These are phyloP conservation scores for Leccinellum rugosiceps DNA, from an alignment of 768 basidiomycete species.

Conservation along the genomic window DNA sequence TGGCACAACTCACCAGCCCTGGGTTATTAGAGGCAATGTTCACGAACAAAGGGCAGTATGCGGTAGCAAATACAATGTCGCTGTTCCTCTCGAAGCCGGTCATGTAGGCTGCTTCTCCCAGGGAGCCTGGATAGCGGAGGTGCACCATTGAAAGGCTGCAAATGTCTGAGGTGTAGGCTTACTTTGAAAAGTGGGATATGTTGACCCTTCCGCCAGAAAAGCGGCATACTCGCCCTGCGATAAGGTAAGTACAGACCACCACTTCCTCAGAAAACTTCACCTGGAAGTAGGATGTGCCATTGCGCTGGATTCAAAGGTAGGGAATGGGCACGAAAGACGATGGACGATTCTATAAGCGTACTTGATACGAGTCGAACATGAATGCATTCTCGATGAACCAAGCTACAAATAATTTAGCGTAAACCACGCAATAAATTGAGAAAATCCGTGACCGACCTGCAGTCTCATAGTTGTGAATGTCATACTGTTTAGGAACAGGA, in stretches of 20 bases:
- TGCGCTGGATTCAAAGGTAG: conserved; percentile 35
- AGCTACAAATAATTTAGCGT: conserved; percentile 11
- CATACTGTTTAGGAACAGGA: conserved; percentile 50
- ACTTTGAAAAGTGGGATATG: too few relatives aligned
- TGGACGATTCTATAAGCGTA: too few relatives aligned
- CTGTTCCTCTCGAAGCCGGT: conserved; percentile 58
- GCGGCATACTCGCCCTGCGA: conserved; percentile 51
- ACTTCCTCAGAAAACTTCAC: not conserved
- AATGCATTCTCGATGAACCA: conserved; percentile 47
- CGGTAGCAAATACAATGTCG: conserved; percentile 57
- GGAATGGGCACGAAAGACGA: not conserved
- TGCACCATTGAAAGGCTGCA: not conserved
- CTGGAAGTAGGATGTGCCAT: conserved; percentile 56
- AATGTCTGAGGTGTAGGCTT: too few relatives aligned
- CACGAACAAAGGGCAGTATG: too few relatives aligned
- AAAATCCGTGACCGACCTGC: conserved; percentile 22
- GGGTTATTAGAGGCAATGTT: too few relatives aligned
- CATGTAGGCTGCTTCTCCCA: conserved; percentile 69
- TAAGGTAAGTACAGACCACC: not conserved
- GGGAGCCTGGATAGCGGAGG: conserved; percentile 34
- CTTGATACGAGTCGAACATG: conserved; percentile 43
- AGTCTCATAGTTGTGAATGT: conserved; percentile 54
- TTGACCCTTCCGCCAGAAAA: conserved; percentile 48
- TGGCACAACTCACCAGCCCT: conserved; percentile 39
- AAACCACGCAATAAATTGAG: too few relatives aligned